Base-by-base conservation (phyloP, 2,329 filamentous ascomycete species). In the Aureobasidium mangrovei region DNA sequence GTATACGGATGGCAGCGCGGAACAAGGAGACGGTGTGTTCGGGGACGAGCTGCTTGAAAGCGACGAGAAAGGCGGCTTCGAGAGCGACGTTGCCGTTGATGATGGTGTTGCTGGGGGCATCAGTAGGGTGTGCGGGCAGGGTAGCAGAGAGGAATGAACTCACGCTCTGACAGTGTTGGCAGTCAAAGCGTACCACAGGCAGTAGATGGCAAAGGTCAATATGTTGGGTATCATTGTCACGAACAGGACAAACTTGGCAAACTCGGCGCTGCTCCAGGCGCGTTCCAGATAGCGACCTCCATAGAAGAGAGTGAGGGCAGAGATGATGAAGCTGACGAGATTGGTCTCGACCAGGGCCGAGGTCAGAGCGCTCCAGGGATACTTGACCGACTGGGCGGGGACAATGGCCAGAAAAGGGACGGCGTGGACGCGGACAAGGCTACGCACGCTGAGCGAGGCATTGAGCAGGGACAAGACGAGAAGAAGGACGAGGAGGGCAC, bases 11-110 rank as follows among this genome's bases (percentile, higher is more conserved):
- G 58, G 95, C 74, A 60, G 90, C 90, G 60, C 86, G 86, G 74
- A 95, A 91, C 56, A 98, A 81, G 4, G 91, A 93, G 52, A 97
- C 91, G 8, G 93, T 98, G 70, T 98, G 93, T 58, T 95, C 91
- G 26, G 93, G 93, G 35, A 97, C 86, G 47, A 98, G 87, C 72
- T 98, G 93, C 73, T 95, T 97, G 73, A 97, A 95, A 53, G 91
- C 88, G 63, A 97, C 88, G 58, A 98, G 86, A 74, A 97, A 97
- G 58, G 87, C 85, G 44, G 93, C 90, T 70, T 96, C 91, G 56
- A 96, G 77, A 12, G 91, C 84, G 59, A 95, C 85, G 54, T 90
- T 91, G 62, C 93, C 93, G 62, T 87, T 88, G 65, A 97, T 88
- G 59, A 87, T 85, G 43, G 86, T 90, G 44, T 86, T 93, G 64